Evolutionary conservation across 495 filamentous ascomycete genomes (phyloP).

Genomic region (Penicillium herquei): DNA sequence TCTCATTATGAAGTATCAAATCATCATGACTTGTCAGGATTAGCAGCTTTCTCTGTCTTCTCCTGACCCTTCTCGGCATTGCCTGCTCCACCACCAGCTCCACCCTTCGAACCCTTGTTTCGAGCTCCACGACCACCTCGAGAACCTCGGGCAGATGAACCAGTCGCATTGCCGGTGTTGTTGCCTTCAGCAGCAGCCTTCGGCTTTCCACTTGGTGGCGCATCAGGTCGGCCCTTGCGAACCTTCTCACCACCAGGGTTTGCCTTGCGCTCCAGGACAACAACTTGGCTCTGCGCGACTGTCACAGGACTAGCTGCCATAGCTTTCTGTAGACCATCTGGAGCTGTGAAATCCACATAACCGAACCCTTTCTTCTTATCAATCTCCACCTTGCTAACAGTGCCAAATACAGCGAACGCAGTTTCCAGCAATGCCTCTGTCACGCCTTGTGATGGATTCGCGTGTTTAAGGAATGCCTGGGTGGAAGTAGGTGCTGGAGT

Average conservation of each 20-base stretch:
- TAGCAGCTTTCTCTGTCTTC: slow-evolving; percentile 10
- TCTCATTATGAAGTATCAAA: too few species aligned
- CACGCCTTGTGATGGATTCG: slow-evolving; percentile 86
- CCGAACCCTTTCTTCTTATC: slow-evolving; percentile 92
- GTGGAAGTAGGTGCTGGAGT: slow-evolving; percentile 54
- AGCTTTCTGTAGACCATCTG: slow-evolving; percentile 68
- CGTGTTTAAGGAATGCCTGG: slow-evolving; percentile 91
- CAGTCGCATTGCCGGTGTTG: slow-evolving; percentile 16
- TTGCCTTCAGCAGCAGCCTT: slow-evolving; percentile 4
- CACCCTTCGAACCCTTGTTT: slow-evolving; percentile 30
- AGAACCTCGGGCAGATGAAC: slow-evolving; percentile 35
- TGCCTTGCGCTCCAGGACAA: slow-evolving; percentile 77
- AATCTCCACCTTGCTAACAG: slow-evolving; percentile 76
- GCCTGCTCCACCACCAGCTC: neutral
- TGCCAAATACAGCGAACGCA: slow-evolving; percentile 68
- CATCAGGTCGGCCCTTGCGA: slow-evolving; percentile 42
- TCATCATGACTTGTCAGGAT: neutral
- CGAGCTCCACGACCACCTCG: slow-evolving; percentile 35
- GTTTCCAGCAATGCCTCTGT: slow-evolving; percentile 73
- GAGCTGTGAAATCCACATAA: slow-evolving; percentile 79
- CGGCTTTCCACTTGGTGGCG: slow-evolving; percentile 3
- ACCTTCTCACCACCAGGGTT: slow-evolving; percentile 39
- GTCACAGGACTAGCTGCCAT: slow-evolving; percentile 76
- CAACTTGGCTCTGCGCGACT: slow-evolving; percentile 80
- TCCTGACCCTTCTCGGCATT: slow-evolving; percentile 16